Base-by-base conservation (phyloP, 2,329 filamentous ascomycete species). In the Bipolaris oryzae region DNA sequence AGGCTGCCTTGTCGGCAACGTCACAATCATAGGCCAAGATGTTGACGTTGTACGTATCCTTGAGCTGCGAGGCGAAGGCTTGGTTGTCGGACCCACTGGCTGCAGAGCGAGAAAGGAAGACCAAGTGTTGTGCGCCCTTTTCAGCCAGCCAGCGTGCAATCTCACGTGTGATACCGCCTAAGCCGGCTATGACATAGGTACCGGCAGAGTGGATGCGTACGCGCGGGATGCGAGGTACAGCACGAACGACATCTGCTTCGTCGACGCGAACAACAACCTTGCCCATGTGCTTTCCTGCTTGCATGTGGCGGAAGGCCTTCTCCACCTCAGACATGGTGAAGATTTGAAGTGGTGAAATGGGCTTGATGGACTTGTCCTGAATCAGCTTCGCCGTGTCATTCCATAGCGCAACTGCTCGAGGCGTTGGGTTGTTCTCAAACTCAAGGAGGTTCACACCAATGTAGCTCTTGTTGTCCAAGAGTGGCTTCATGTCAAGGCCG, bases 251-350 rank as follows among this genome's bases (percentile, higher is more conserved):
- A 77, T 61, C 53, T 11, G 42, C 50, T n/a, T 51, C 54, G 37
- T 58, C 59, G n/a, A 50, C 46, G 11, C 63, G 57, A 11, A 80
- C 62, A 10, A 79, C 72, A 1, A 79, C 61, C 61, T 80, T 80
- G 5, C 78, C 78, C 7, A 71, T 73, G 39, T 77, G 74, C 23
- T 72, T 72, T 0, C 76, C 74, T 15, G 41, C 31, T 58, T 57
- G 28, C 69, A 72, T 21, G 76, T 67, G 50, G 48, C 62, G 16
- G 60, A 55, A 42, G 0, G 61, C 58, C 10, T 48, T 42, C 45
- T 58, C 49, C 15, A 61, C 21, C 15, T 55, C 35, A 21, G 41
- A 18, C 28, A 58, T 45, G 13, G 55, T 33, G 7, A 56, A 55
- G n/a, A 49, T 43, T 7, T 52, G 48, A 10, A 59, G 25, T 15